These are phyloP conservation scores for Boeremia lycopersici DNA, from an alignment of 2,329 filamentous ascomycete species.

Conservation along the genomic window DNA sequence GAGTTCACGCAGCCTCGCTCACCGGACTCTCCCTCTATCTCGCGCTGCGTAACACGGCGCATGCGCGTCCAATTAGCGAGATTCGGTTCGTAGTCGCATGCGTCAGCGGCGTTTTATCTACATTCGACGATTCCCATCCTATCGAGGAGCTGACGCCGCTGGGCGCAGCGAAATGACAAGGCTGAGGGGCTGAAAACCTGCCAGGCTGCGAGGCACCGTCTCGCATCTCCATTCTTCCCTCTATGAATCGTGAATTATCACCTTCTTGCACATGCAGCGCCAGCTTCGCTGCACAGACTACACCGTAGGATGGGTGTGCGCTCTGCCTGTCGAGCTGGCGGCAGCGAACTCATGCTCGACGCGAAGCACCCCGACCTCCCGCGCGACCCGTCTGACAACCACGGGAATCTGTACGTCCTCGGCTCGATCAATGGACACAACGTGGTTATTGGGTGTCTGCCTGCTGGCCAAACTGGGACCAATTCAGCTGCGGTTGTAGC, in stretches of 20 bases:
- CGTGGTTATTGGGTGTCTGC: slow-evolving; percentile 29
- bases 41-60: background rate
- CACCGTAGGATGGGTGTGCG: slow-evolving; percentile 25
- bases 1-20: background rate
- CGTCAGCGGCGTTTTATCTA: background rate
- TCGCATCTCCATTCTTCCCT: background rate
- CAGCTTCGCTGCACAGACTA: slow-evolving; percentile 12
- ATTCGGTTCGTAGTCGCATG: background rate
- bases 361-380: background rate
- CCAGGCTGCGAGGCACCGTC: background rate
- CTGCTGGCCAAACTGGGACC: slow-evolving; percentile 41
- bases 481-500: slow-evolving; percentile 42
- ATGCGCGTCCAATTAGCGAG: background rate
- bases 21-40: background rate
- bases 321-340: slow-evolving; percentile 19
- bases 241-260: background rate
- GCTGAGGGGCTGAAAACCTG: background rate
- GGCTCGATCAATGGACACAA: slow-evolving; percentile 41
- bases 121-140: background rate
- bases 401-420: slow-evolving; percentile 29
- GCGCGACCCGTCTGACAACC: slow-evolving; percentile 15
- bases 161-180: background rate
- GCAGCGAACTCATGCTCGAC: slow-evolving; percentile 18
- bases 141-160: background rate
- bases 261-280: background rate